Evolutionary conservation across 2,329 filamentous ascomycete genomes (phyloP), one percentile per base, ranked within the genome.

Genomic region (Sporothrix euskadiensis): DNA sequence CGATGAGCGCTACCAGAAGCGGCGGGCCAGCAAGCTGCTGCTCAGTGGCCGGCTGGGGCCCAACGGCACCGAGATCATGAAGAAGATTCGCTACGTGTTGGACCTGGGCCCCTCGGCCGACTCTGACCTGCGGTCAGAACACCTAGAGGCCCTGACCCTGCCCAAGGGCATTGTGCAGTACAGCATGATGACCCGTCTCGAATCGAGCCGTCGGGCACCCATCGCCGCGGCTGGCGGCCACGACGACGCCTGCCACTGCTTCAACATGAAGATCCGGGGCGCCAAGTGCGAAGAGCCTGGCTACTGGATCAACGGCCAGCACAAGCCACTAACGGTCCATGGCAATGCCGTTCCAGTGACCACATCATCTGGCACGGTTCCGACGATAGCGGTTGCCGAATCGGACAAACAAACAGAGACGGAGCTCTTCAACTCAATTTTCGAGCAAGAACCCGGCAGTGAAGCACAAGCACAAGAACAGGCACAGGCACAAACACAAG

Each of bases 201-300:
- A 44, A 2, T 0, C 6, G 4, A 22, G 1, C 4, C 12, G 12
- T 1, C 49, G 57, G 2, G 70, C 56, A 19, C 73, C 75, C 6
- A 30, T 54, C 12, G 76, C 75, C 61, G 75, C 81, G 19, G 81
- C 82, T n/a, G 75, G 71, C n/a, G 83, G 83, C 10, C 83, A 84
- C 66, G 83, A 84, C 72, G 83, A 84, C 69, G 76, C 82, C 56
- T 84, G 83, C 72, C 68, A 59, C 32, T 83, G 82, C 71, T 74
- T 75, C 35, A n/a, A 35, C 41, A 32, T 69, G 56, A 54, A 54
- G 26, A 16, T 61, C 52, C 47, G 52, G 26, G 35, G 35, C 4
- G n/a, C 32, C n/a, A 54, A 56, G 35, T 47, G n/a, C 9, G 26
- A 69, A 32, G 66, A 56, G 49, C 66, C 66, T 19, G 66, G 49